Evolutionary conservation across 208 protist species (phyloP).

Genomic region (Leishmania aethiopica): DNA sequence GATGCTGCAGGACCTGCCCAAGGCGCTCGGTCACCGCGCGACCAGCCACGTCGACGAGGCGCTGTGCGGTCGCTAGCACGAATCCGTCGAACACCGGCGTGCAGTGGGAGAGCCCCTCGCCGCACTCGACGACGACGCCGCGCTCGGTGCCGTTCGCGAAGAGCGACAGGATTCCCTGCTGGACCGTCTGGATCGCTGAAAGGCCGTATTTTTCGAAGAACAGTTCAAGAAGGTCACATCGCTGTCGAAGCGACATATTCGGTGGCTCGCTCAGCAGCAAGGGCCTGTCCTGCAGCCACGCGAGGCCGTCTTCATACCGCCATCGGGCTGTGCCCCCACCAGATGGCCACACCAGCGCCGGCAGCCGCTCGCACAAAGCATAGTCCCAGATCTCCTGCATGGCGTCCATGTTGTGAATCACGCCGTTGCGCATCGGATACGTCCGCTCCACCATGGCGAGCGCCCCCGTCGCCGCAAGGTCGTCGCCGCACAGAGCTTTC

Average conservation of each 20-base stretch:
- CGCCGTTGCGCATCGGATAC: conserved; percentile 97
- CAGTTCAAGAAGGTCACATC: conserved; percentile 86
- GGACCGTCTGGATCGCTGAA: conserved; percentile 85
- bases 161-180: conserved; percentile 94
- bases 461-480: not conserved
- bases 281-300: conserved; percentile 13
- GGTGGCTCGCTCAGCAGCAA: conserved; percentile 97
- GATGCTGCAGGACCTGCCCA: conserved; percentile 89
- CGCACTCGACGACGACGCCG: conserved; percentile 98
- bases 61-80: conserved; percentile 61
- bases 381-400: conserved; percentile 97
- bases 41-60: conserved; percentile 96
- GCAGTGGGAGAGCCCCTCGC: conserved; percentile 98
- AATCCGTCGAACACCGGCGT: conserved; percentile 98
- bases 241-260: conserved; percentile 94
- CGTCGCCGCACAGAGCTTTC: conserved; percentile 19
- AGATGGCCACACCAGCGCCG: not conserved
- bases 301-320: conserved; percentile 9
- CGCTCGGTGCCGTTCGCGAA: conserved; percentile 96
- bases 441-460: conserved; percentile 37
- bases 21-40: conserved; percentile 97
- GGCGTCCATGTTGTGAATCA: conserved; percentile 97
- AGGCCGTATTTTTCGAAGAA: conserved; percentile 98
- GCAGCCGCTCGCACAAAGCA: conserved; percentile 71
- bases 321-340: not conserved